Evolutionary conservation across 1,284 basidiomycete species (phyloP).

Genomic region (Lentinula novae-zelandiae): DNA sequence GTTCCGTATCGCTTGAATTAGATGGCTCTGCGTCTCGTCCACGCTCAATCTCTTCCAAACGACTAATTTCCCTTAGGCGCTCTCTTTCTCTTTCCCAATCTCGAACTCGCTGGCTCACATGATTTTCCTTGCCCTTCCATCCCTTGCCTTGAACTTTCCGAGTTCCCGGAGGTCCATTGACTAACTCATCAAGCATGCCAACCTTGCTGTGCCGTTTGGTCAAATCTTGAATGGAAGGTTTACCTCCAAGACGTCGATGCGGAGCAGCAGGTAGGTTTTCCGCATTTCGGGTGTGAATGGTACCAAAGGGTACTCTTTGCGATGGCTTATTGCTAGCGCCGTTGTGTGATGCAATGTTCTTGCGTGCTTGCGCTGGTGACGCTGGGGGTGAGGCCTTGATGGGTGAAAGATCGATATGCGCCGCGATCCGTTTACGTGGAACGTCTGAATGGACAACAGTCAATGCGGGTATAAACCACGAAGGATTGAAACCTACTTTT

Average conservation of each 20-base stretch:
- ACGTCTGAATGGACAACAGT: neutral
- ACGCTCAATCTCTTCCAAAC: constrained; percentile 40
- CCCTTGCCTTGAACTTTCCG: constrained; percentile 18
- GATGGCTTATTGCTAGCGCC: constrained; percentile 5
- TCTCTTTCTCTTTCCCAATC: constrained; percentile 60
- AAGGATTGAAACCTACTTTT: constrained; percentile 26
- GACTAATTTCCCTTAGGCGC: constrained; percentile 50
- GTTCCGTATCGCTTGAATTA: neutral
- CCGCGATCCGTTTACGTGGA: constrained; percentile 31
- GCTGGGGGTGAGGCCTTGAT: constrained; percentile 42
- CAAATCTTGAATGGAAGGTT: constrained; percentile 12
- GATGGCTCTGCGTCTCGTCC: constrained; percentile 10
- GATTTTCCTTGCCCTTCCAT: constrained; percentile 29
- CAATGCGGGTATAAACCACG: neutral
- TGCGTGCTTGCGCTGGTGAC: constrained; percentile 29
- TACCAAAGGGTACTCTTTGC: constrained; percentile 18
- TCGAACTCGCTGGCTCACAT: constrained; percentile 45
- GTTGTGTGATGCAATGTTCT: constrained; percentile 23
- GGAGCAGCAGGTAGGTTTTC: constrained; percentile 16
- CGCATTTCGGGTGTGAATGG: constrained; percentile 13
- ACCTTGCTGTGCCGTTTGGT: constrained; percentile 12
- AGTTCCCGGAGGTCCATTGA: constrained; percentile 9
- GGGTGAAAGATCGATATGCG: constrained; percentile 38
- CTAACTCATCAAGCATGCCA: constrained; percentile 14
- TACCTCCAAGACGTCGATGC: neutral